Evolutionary conservation across 768 basidiomycete genomes (phyloP).

Genomic region (Termitomyces heimii): DNA sequence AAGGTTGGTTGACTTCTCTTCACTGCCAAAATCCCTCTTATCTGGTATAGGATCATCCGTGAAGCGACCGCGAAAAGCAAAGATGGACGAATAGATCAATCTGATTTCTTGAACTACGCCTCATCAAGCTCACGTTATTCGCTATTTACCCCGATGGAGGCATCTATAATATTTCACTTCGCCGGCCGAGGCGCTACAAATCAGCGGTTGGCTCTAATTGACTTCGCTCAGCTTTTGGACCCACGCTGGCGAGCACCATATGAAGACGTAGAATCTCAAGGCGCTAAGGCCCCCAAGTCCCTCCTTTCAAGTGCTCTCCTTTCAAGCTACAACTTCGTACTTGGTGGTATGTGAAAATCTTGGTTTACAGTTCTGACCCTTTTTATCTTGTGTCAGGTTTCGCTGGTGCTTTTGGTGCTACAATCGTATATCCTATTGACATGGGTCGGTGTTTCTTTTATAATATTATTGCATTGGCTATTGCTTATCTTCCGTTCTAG

Average conservation of each 20-base stretch:
- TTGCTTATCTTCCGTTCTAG: slow-evolving; percentile 30
- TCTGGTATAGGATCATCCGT: slow-evolving; percentile 61
- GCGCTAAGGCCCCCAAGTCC: slow-evolving; percentile 15
- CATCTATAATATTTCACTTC: slow-evolving; percentile 97
- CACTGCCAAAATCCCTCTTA: slow-evolving; percentile 4
- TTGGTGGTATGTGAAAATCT: slow-evolving; percentile 54
- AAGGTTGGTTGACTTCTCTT: slow-evolving; percentile 39
- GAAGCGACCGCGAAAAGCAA: slow-evolving; percentile 87
- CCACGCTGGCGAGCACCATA: slow-evolving; percentile 80
- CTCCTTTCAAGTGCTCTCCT: slow-evolving; percentile 49
- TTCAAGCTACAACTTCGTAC: slow-evolving; percentile 81
- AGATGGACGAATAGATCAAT: slow-evolving; percentile 92
- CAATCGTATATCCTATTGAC: slow-evolving; percentile 97
- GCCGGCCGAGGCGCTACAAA: slow-evolving; percentile 71
- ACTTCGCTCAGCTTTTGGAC: slow-evolving; percentile 91
- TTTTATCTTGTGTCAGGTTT: slow-evolving; percentile 43
- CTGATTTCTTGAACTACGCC: slow-evolving; percentile 92
- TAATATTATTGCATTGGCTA: background rate
- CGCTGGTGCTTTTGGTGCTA: slow-evolving; percentile 92
- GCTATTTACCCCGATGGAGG: slow-evolving; percentile 96
- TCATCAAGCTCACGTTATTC: slow-evolving; percentile 86
- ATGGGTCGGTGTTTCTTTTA: slow-evolving; percentile 50
- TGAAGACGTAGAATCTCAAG: slow-evolving; percentile 36
- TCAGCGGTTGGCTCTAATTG: slow-evolving; percentile 74
- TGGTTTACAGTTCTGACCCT: slow-evolving; percentile 4